phyloP scores from a whole-genome alignment of 768 basidiomycete genomes.

The Serendipita indica region DNA sequence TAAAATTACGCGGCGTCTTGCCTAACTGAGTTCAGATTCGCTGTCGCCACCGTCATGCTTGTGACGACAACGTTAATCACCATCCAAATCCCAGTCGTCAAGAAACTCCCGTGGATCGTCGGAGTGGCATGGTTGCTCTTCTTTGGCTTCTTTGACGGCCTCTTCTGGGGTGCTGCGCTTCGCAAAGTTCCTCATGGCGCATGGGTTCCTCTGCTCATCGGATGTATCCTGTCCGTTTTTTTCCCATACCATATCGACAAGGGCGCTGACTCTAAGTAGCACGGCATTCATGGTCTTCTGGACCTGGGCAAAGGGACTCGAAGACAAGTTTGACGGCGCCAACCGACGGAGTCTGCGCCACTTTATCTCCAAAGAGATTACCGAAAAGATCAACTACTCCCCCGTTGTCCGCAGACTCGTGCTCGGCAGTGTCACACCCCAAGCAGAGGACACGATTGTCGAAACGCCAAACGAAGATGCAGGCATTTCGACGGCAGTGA shows the following conservation, averaged over 20 bases:
- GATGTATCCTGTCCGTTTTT: conserved; percentile 30
- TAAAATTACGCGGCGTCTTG: neutral
- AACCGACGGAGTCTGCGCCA: conserved; percentile 41
- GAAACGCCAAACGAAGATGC: conserved; percentile 16
- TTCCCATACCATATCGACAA: neutral
- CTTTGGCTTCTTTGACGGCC: conserved; percentile 52
- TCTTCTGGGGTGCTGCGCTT: conserved; percentile 52
- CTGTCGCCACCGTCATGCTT: conserved; percentile 52
- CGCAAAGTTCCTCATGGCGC: conserved; percentile 50
- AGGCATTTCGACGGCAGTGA: conserved; percentile 10
- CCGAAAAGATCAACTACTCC: conserved; percentile 11
- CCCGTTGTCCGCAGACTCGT: neutral
- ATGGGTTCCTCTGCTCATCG: conserved; percentile 52
- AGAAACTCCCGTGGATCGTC: conserved; percentile 31
- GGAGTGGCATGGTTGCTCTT: conserved; percentile 33
- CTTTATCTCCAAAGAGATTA: conserved; percentile 28
- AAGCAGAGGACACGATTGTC: neutral
- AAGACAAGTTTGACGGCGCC: conserved; percentile 43
- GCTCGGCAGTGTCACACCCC: neutral
- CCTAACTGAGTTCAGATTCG: conserved; percentile 31
- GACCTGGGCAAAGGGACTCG: conserved; percentile 47
- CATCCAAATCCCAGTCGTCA: conserved; percentile 43
- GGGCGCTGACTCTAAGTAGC: conserved; percentile 18
- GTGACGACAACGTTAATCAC: conserved; percentile 42
- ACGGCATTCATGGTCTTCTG: conserved; percentile 40